Evolutionary conservation across 148 eudicot species (phyloP), one percentile per base, ranked within the genome.

Genomic region (Vaccinium darrowii): DNA sequence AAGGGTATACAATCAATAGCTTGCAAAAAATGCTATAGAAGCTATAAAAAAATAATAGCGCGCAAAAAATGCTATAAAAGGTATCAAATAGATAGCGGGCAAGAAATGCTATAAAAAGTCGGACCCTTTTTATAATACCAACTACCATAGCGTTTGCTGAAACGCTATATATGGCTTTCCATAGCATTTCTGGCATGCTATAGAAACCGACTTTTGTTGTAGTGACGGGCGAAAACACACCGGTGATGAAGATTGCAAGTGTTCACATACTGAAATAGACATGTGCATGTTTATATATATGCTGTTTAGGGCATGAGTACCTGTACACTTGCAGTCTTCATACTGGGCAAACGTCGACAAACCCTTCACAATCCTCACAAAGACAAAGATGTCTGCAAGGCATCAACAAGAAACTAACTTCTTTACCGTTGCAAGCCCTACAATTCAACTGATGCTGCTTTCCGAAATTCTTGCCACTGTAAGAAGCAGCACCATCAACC

Each of bases 321-420:
- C 58, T 91, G 86, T 43, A 91, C 43, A 53, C 88, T 88, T 57
- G 90, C 89, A 0, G 84, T 62, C 88, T 88, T 91, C 87, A 86
- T 81, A 1, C 56, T 86, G 92, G 92, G 81, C 92, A 91, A 85
- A 82, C n/a, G 43, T 85, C 88, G 13, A 86, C 39, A 27, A 81
- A 81, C 67, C 25, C 81, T 74, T 86, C 90, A 60, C 92, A 91
- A 25, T 91, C 89, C 83, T 47, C 88, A 79, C 92, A 91, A 52
- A 91, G 86, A 52, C 92, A 89, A 79, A 91, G 84, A 71, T 91
- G 91, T 19, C 92, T 82, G 73, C 92, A 89, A n/a, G 92, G 92
- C 81, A 89, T 36, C 73, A 91, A 52, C 88, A 91, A 82, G 71
- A 89, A 72, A 13, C 81, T 83, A 14, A 89, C 87, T 67, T 88